Percentiles rank a stretch among this genome's conserved stretches.
Conservation (phyloP, 1,139 yeast species). For the Pneumocystis sp. region DNA sequence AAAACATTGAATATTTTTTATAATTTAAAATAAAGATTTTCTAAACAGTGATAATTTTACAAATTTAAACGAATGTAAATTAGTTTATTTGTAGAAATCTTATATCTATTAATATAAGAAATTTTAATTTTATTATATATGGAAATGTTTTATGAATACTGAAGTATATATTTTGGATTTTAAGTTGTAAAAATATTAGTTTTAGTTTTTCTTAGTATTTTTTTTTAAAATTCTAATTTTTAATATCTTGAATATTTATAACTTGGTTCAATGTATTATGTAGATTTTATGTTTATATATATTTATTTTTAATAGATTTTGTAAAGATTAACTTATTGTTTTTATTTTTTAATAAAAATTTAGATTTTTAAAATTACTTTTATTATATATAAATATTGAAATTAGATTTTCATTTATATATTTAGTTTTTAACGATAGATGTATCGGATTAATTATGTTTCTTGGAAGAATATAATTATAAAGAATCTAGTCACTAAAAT, state of each 20-base stretch:
- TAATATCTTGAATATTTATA: neutral
- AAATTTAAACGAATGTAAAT: neutral
- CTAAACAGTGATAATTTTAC: too few relatives aligned
- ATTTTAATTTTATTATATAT: too few relatives aligned
- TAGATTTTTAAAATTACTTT: neutral
- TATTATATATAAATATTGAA: neutral
- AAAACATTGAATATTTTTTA: too few relatives aligned
- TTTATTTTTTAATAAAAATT: neutral
- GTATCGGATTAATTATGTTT: neutral
- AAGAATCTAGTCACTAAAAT: neutral
- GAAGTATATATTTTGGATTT: neutral
- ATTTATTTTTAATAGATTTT: neutral
- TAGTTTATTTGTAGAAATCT: too few relatives aligned
- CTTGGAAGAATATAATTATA: neutral
- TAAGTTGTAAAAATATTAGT: neutral
- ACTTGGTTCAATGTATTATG: neutral
- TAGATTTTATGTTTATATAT: neutral
- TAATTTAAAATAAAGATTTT: too few relatives aligned
- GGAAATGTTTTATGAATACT: neutral
- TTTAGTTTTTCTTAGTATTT: neutral
- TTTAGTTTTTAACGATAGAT: neutral
- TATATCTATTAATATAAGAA: too few relatives aligned
- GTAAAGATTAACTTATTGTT: neutral
- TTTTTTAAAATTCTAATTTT: neutral
- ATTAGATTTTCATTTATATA: too few relatives aligned